A percentile compares a stretch with the other conserved stretches of the same genome.
Evolutionary conservation across 140 eudicot species (phyloP).

Genomic region (Erigeron philadelphicus): DNA sequence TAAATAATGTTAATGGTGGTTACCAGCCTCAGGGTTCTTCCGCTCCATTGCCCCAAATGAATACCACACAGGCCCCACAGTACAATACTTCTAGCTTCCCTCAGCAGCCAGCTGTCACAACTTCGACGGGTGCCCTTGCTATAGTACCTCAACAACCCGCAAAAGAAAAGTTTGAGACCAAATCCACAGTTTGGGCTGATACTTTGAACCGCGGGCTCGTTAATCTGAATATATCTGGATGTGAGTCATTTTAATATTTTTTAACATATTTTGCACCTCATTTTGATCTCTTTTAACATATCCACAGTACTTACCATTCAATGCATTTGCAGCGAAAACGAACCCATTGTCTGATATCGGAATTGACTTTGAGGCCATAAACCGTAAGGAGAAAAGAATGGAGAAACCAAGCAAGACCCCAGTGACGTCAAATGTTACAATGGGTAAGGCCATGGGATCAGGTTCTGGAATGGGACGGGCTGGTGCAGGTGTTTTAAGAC

Average conservation of each 20-base stretch:
- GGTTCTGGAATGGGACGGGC: slow-evolving; percentile 96
- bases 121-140: slow-evolving; percentile 53
- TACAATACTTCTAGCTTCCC: slow-evolving; percentile 28
- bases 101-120: slow-evolving; percentile 31
- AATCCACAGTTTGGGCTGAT: slow-evolving; percentile 92
- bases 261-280: background rate
- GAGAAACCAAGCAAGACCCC: slow-evolving; percentile 73
- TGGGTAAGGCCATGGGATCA: slow-evolving; percentile 99
- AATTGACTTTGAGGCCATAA: slow-evolving; percentile 86
- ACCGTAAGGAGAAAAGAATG: slow-evolving; percentile 91
- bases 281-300: too few relatives aligned
- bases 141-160: slow-evolving; percentile 61
- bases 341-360: slow-evolving; percentile 86
- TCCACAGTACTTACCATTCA: background rate
- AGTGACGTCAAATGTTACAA: slow-evolving; percentile 51
- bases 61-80: slow-evolving; percentile 28
- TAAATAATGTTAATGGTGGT: slow-evolving; percentile 36
- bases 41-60: slow-evolving; percentile 30
- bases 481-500: slow-evolving; percentile 66
- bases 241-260: slow-evolving; percentile 39
- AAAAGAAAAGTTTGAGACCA: slow-evolving; percentile 72
- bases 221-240: slow-evolving; percentile 83
- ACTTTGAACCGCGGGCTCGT: slow-evolving; percentile 96
- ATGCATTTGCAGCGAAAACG: slow-evolving; percentile 66
- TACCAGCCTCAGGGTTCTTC: slow-evolving; percentile 41